Percentiles rank a stretch among this genome's conserved stretches.
phyloP scores from a whole-genome alignment of 169 alveolate genomes.

The Theileria equi region DNA sequence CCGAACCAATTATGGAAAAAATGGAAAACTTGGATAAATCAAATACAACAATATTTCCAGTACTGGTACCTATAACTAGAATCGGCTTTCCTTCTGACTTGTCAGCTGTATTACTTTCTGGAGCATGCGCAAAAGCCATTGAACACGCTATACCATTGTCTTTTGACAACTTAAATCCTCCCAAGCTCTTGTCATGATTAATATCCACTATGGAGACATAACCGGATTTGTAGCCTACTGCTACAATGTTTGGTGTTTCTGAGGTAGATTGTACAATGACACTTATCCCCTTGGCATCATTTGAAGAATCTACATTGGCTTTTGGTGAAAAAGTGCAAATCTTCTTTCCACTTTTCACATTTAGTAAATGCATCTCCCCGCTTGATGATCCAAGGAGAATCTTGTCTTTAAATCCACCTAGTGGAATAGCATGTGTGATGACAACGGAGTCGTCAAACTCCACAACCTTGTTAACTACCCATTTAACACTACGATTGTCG shows the following conservation, averaged over 20 bases:
- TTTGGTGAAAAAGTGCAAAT: conserved; percentile 54
- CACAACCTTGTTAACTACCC: conserved; percentile 35
- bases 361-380: conserved; percentile 59
- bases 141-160: conserved; percentile 35
- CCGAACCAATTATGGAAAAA: conserved; percentile 26
- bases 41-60: conserved; percentile 47
- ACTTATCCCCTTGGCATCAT: conserved; percentile 28
- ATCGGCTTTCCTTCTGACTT: conserved; percentile 11
- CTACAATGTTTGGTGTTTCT: conserved; percentile 53
- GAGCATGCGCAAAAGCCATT: conserved; percentile 41
- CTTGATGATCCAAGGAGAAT: conserved; percentile 57
- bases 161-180: conserved; percentile 32
- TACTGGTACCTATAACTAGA: conserved; percentile 42
- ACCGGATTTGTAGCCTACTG: conserved; percentile 62
- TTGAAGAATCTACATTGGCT: conserved; percentile 21
- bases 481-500: conserved; percentile 26
- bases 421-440: conserved; percentile 56
- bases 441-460: conserved; percentile 30
- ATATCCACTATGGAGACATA: conserved; percentile 47
- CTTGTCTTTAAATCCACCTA: conserved; percentile 66
- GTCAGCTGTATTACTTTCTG: conserved; percentile 3
- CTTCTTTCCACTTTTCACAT: conserved; percentile 61
- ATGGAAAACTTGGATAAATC: conserved; percentile 42
- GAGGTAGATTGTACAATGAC: conserved; percentile 61
- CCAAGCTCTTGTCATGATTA: conserved; percentile 41